Percentiles rank a stretch among this genome's conserved stretches.
These are phyloP conservation scores for Phytopythium chamaehyphon DNA, from an alignment of 352 stramenopile genomes.

Conservation along the genomic window DNA sequence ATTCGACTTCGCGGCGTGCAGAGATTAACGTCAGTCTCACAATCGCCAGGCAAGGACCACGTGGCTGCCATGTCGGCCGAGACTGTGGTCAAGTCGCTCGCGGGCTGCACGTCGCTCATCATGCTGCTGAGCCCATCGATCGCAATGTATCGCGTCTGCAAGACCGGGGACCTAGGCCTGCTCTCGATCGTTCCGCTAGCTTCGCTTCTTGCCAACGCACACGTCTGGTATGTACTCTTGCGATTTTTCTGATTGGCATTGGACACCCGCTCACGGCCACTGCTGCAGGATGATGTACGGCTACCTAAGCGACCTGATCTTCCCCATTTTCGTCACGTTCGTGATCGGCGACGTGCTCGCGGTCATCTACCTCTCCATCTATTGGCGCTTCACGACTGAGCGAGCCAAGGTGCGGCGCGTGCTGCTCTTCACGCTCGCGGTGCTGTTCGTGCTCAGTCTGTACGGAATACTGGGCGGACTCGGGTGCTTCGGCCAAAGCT, in stretches of 20 bases:
- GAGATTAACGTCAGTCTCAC: too few relatives aligned
- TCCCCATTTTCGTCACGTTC: conserved; percentile 39
- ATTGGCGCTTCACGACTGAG: conserved; percentile 25
- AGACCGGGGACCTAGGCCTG: conserved; percentile 8
- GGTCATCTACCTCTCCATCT: conserved; percentile 32
- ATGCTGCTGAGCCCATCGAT: conserved; percentile 15
- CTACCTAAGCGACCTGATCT: conserved; percentile 32
- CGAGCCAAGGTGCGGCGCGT: conserved; percentile 22
- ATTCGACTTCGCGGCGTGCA: too few relatives aligned
- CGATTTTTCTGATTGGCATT: neutral
- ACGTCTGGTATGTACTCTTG: conserved; percentile 7
- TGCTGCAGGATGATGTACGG: conserved; percentile 31
- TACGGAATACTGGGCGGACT: conserved; percentile 33
- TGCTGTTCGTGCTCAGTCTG: conserved; percentile 24
- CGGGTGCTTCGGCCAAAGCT: conserved; percentile 26
- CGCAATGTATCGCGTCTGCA: conserved; percentile 12
- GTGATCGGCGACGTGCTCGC: conserved; percentile 28
- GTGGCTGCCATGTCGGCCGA: conserved; percentile 10
- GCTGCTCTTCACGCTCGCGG: conserved; percentile 12
- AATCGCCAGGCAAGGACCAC: too few relatives aligned
- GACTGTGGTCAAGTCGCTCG: conserved; percentile 23
- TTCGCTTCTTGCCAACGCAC: conserved; percentile 12
- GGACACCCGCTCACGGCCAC: too few relatives aligned
- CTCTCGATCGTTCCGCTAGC: conserved; percentile 16
- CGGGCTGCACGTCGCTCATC: conserved; percentile 17